These are phyloP conservation scores for Funneliformis mosseae DNA, from an alignment of 192 early-diverging fungal genomes.

Conservation along the genomic window DNA sequence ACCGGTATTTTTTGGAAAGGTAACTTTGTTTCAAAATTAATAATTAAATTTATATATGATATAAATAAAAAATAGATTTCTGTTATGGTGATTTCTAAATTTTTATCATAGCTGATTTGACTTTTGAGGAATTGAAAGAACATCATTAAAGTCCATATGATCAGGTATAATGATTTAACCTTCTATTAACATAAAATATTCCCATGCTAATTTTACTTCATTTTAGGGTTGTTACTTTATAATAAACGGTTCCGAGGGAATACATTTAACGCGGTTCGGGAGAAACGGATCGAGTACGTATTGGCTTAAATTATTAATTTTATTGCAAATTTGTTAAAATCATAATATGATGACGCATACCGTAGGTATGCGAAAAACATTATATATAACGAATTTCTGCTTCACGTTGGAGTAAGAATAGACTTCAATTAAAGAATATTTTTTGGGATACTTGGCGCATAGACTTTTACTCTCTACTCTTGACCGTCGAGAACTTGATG, in stretches of 20 bases:
- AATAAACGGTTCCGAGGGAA: conserved; percentile 97
- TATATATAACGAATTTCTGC: conserved; percentile 95
- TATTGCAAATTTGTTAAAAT: neutral
- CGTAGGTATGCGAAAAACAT: conserved; percentile 82
- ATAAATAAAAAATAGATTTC: conserved; percentile 68
- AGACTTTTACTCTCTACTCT: conserved; percentile 83
- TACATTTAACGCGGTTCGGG: conserved; percentile 75
- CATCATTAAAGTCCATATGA: conserved; percentile 86
- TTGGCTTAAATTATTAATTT: neutral
- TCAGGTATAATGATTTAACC: conserved; percentile 36
- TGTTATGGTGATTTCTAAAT: conserved; percentile 93
- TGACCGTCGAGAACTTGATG: conserved; percentile 89
- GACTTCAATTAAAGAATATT: conserved; percentile 92
- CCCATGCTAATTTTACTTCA: neutral
- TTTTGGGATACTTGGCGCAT: conserved; percentile 99
- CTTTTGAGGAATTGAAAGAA: conserved; percentile 69
- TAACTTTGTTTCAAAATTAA: conserved; percentile 5
- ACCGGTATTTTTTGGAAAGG: conserved; percentile 83
- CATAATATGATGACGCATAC: neutral
- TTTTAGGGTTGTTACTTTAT: conserved; percentile 97
- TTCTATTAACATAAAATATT: neutral
- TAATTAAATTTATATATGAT: too few species aligned
- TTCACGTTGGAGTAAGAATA: conserved; percentile 86
- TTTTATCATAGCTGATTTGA: conserved; percentile 79
- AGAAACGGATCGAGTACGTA: conserved; percentile 81